Percentiles rank a stretch among this genome's conserved stretches.
Conservation (phyloP, 1,284 basidiomycete genomes). For the Sphagnurus paluster region DNA sequence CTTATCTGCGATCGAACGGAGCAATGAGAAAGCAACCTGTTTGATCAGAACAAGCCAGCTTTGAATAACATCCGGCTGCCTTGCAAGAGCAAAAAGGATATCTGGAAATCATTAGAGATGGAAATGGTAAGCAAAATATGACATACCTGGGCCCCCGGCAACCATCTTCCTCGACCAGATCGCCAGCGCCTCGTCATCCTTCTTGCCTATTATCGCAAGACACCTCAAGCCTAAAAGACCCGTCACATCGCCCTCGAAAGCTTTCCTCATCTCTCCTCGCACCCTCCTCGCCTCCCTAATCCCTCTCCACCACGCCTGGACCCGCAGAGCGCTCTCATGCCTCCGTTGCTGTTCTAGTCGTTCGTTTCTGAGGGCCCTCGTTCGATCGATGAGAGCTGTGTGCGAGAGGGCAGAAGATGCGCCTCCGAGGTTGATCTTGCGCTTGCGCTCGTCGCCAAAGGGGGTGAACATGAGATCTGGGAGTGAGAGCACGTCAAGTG, state of each 20-base stretch:
- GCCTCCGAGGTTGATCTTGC: conserved; percentile 80
- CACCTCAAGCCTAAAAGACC: conserved; percentile 58
- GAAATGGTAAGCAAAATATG: not conserved
- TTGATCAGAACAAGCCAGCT: conserved; percentile 63
- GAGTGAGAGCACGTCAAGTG: not conserved
- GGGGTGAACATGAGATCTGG: conserved; percentile 19
- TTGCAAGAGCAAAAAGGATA: conserved; percentile 40
- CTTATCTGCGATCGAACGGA: conserved; percentile 47
- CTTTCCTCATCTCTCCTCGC: conserved; percentile 40
- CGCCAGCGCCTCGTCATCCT: conserved; percentile 52
- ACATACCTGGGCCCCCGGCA: conserved; percentile 29
- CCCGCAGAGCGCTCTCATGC: conserved; percentile 54
- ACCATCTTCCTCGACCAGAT: conserved; percentile 51
- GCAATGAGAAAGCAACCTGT: conserved; percentile 46
- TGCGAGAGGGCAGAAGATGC: conserved; percentile 50
- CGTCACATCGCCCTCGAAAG: conserved; percentile 49
- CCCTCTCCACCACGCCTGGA: conserved; percentile 75
- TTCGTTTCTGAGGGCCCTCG: conserved; percentile 62
- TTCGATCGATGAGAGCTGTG: conserved; percentile 59
- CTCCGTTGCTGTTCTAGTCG: conserved; percentile 54
- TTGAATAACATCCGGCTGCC: conserved; percentile 27
- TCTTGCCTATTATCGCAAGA: conserved; percentile 56
- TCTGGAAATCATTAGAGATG: conserved; percentile 27
- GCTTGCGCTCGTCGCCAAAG: conserved; percentile 51
- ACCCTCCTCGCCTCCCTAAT: conserved; percentile 38